Base-by-base conservation (phyloP, 164 flowering plant species). In the Stephania cephalantha region DNA sequence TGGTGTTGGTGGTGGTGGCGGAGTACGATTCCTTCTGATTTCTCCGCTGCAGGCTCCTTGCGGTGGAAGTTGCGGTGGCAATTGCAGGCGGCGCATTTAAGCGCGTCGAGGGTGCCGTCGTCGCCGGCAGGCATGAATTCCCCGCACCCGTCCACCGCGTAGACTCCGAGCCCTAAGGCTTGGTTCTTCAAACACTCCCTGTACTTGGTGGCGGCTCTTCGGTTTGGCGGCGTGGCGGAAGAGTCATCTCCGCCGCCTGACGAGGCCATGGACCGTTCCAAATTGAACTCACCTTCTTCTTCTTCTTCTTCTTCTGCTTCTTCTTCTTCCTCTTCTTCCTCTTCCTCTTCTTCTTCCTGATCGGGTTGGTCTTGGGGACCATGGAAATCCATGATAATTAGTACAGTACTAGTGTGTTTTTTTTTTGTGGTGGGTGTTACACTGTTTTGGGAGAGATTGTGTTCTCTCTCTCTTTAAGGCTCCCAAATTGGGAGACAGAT, bases 1-100 rank as follows among this genome's bases (percentile, higher is more conserved):
- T 72, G 31, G 2, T 17, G 65, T 13, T 9, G 74, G 74, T 53
- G 66, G 42, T 22, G 29, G 69, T 5, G 63, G 63, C 63, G 4
- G 63, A 55, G 18, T 10, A 5, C 10, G 69, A 22, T 1, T 25
- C 25, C 25, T 25, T 25, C 25, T 22, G 55, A 11, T 10, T 46
- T 9, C 7, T 61, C 53, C 6, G 8, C 53, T 12, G 53, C 7
- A 8, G 53, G 13, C 17, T 71, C 73, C 10, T 61, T 73, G 4
- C 75, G 68, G 31, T 73, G 75, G 31, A 73, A 73, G 35, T 73
- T 73, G 11, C 75, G 68, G 68, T 73, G 75, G 18, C 75, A 73
- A n/a, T 63, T 63, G 22, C 75, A 73, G 20, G 75, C 75, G 17
- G 75, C 75, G 31, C 75, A 73, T 55, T 63, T 73, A 0, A 73